Evolutionary conservation across 192 early-diverging fungal species (phyloP), one percentile per base, ranked within the genome.

Genomic region (Backusella psychrophila): DNA sequence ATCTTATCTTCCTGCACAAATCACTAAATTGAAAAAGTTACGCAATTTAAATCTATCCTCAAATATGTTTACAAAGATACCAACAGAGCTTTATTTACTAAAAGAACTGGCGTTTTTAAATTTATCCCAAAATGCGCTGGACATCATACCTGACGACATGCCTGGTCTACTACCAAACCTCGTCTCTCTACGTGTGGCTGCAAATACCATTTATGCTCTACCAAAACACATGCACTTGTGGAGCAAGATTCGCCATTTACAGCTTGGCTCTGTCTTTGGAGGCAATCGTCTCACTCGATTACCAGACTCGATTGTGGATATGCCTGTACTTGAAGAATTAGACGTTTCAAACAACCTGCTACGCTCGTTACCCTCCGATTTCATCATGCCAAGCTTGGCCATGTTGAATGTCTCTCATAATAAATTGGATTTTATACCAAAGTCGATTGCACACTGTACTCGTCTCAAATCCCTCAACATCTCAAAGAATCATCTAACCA

Each of bases 331-430:
- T 21, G 78, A 82, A 46, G 89, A 90, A 66, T 52, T 90, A 2
- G 87, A 88, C 66, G 65, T 90, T 41, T 87, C 84, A 19, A 79
- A 86, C 56, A 90, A 90, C 74, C 76, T 82, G 66, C 65, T 90
- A 3, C 46, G 73, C 6, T 73, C 79, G 66, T 65, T 90, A 9
- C 89, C 89, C 1, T 39, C 35, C 6, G 9, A 77, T 46, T 72
- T 78, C 52, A 6, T 36, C 2, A 75, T 79, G 7, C 65, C 44
- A 19, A 56, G 46, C 15, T 59, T 88, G 35, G 77, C 80, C 4
- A 82, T 84, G 68, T 39, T 76, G 9, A 74, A 81, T 39, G 83
- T 81, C 1, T 81, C 84, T 17, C 78, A 85, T 44, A 90, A 90
- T 71, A 84, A 85, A 70, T 66, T 90, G 44, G 86, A 84, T 39